These are phyloP conservation scores for Xylariaceae sp. DNA, from an alignment of 2,329 filamentous ascomycete species.

Conservation along the genomic window DNA sequence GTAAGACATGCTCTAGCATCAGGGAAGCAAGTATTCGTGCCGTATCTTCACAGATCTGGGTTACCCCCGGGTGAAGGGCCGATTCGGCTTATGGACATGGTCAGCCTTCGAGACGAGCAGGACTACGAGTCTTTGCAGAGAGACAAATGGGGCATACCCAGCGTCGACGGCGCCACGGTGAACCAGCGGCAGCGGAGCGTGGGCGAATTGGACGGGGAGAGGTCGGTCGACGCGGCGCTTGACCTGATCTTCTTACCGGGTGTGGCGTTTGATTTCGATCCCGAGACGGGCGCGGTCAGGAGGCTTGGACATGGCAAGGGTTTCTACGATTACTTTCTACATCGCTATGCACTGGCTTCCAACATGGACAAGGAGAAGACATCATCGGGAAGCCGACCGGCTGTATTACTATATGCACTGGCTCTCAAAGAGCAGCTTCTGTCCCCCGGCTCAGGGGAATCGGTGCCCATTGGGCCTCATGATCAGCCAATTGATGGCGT, in stretches of 20 bases:
- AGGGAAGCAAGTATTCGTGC: slow-evolving; percentile 87
- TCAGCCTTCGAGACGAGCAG: slow-evolving; percentile 65
- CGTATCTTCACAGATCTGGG: slow-evolving; percentile 70
- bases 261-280: slow-evolving; percentile 76
- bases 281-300: slow-evolving; percentile 52
- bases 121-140: slow-evolving; percentile 75
- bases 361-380: slow-evolving; percentile 32
- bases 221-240: slow-evolving; percentile 49
- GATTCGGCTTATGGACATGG: slow-evolving; percentile 84
- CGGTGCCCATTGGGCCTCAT: slow-evolving; percentile 69
- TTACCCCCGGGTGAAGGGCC: slow-evolving; percentile 51
- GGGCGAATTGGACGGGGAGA: slow-evolving; percentile 51
- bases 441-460: slow-evolving; percentile 48
- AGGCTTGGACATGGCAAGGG: slow-evolving; percentile 91
- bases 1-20: slow-evolving; percentile 72
- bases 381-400: slow-evolving; percentile 30
- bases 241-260: slow-evolving; percentile 91
- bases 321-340: slow-evolving; percentile 93
- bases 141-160: slow-evolving; percentile 96
- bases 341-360: slow-evolving; percentile 56
- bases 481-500: slow-evolving; percentile 80
- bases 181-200: slow-evolving; percentile 67
- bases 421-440: slow-evolving; percentile 85
- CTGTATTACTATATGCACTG: slow-evolving; percentile 65
- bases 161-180: slow-evolving; percentile 64